phyloP scores from a whole-genome alignment of 768 basidiomycete genomes.

The Tephrocybe sp. region DNA sequence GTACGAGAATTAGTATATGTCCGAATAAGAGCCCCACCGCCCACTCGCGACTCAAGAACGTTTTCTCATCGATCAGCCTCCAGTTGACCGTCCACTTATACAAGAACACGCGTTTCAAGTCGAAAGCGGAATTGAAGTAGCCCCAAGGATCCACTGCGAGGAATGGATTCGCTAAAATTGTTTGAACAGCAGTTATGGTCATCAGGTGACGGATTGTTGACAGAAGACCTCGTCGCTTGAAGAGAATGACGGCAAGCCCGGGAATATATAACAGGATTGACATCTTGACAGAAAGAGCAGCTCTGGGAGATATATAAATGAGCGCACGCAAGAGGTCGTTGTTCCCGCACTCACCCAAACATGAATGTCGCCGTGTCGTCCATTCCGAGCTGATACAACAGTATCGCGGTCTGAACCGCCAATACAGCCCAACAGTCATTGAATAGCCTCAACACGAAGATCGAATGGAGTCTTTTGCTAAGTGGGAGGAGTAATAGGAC shows the following conservation, averaged over 20 bases:
- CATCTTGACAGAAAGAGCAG: conserved; percentile 94
- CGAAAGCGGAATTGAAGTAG: conserved; percentile 80
- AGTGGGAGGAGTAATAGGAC: conserved; percentile 69
- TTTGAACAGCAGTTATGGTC: conserved; percentile 50
- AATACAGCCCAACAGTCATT: conserved; percentile 91
- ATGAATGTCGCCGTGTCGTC: conserved; percentile 67
- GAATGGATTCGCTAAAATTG: conserved; percentile 70
- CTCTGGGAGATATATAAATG: conserved; percentile 35
- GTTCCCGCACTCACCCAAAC: conserved; percentile 58
- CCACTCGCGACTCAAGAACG: conserved; percentile 67
- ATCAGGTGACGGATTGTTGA: conserved; percentile 51
- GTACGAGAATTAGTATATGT: conserved; percentile 58
- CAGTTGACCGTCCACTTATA: conserved; percentile 99
- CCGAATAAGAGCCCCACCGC: conserved; percentile 62
- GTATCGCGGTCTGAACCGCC: conserved; percentile 62
- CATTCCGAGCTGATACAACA: conserved; percentile 58
- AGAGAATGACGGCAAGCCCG: conserved; percentile 78
- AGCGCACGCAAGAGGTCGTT: neutral
- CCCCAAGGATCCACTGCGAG: conserved; percentile 54
- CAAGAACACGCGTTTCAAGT: conserved; percentile 85
- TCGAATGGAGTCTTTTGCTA: conserved; percentile 93
- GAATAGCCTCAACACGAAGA: conserved; percentile 89
- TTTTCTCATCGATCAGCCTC: conserved; percentile 80
- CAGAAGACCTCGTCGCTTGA: conserved; percentile 68
- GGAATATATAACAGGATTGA: conserved; percentile 89